A percentile compares a stretch with the other conserved stretches of the same genome.
phyloP scores from a whole-genome alignment of 768 basidiomycete species.

The Hericium alpestre region DNA sequence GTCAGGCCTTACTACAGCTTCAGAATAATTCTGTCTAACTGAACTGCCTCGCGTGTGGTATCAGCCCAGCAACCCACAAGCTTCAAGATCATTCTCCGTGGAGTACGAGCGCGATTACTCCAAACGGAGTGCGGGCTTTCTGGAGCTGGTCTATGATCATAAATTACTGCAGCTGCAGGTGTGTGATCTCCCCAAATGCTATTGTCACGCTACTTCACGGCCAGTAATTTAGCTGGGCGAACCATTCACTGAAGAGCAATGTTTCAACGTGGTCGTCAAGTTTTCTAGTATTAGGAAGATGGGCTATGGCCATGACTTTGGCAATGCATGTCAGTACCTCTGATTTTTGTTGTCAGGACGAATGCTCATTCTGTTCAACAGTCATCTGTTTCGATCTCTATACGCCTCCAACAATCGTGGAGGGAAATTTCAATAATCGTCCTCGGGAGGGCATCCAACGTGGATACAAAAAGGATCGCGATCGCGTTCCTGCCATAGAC shows the following conservation, averaged over 20 bases:
- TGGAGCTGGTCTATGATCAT: constrained; percentile 62
- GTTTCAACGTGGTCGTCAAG: constrained; percentile 5
- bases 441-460: constrained; percentile 31
- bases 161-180: constrained; percentile 57
- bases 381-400: constrained; percentile 9
- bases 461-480: constrained; percentile 36
- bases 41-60: constrained; percentile 50
- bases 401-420: constrained; percentile 52
- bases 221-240: constrained; percentile 4
- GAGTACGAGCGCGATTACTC: constrained; percentile 55
- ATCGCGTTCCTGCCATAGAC: constrained; percentile 49
- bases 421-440: constrained; percentile 43
- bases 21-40: no score
- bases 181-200: constrained; percentile 6
- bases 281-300: constrained; percentile 9
- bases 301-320: constrained; percentile 8
- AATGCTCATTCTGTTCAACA: neutral
- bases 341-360: neutral
- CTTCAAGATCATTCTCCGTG: constrained; percentile 40
- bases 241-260: constrained; percentile 7
- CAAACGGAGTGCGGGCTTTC: constrained; percentile 35
- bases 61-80: constrained; percentile 17
- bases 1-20: no score
- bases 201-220: no score
- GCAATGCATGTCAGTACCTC: constrained; percentile 1